phyloP scores from a whole-genome alignment of 495 filamentous ascomycete species.

The Friedmanniomyces endolithicus region DNA sequence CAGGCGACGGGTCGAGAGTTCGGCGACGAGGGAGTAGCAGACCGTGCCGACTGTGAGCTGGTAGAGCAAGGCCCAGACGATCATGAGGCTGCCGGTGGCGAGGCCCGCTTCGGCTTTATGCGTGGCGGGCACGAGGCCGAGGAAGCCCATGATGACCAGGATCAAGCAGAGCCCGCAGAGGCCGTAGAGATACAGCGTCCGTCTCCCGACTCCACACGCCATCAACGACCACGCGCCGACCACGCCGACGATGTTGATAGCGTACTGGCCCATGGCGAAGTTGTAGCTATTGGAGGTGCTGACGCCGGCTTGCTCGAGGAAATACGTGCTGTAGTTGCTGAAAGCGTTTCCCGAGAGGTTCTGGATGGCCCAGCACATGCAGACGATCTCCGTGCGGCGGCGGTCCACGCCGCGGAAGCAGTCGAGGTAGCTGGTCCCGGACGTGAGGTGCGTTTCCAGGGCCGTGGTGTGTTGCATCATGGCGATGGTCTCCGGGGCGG shows the following conservation, averaged over 20 bases:
- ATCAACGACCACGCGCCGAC: constrained; percentile 32
- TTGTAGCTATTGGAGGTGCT: constrained; percentile 21
- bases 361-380: constrained; percentile 64
- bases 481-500: constrained; percentile 29
- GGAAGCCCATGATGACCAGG: constrained; percentile 31
- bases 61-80: constrained; percentile 43
- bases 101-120: constrained; percentile 19
- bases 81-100: constrained; percentile 42
- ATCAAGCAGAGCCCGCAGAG: constrained; percentile 26
- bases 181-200: constrained; percentile 29
- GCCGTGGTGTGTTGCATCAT: constrained; percentile 32
- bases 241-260: constrained; percentile 30
- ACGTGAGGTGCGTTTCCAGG: constrained; percentile 30
- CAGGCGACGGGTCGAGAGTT: constrained; percentile 42
- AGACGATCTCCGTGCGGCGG: constrained; percentile 31
- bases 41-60: constrained; percentile 48
- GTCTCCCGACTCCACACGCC: constrained; percentile 25
- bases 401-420: constrained; percentile 31
- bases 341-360: constrained; percentile 69
- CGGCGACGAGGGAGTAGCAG: constrained; percentile 48
- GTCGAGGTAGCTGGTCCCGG: constrained; percentile 27
- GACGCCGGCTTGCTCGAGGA: constrained; percentile 58
- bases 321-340: constrained; percentile 70
- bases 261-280: constrained; percentile 32
- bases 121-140: constrained; percentile 23